Base-by-base conservation (phyloP, 352 stramenopile genomes). In the Phytophthora sojae region DNA sequence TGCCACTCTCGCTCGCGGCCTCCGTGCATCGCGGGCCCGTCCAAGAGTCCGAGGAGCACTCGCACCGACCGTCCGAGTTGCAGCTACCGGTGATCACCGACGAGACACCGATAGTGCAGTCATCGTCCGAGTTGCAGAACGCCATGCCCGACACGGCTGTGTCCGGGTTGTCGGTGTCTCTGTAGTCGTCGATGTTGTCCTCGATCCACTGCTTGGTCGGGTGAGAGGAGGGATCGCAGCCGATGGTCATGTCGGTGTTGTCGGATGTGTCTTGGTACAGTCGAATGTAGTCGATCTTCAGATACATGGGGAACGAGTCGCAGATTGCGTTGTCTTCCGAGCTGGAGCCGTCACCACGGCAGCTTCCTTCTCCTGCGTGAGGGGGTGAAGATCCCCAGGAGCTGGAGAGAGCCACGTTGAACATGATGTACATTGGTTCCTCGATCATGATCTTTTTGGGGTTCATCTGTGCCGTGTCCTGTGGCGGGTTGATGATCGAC, bases 381-480 rank as follows among this genome's bases (percentile, higher is more conserved):
- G 85, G 83, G 2, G 85, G 85, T 12, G 21, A 79, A 1, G 85
- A 71, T 8, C 83, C 82, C 96, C 95, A 98, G 12, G 90, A 87
- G 11, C 74, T 87, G 11, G 91, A 97, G 23, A 99, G 74, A 2
- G 96, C 96, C 14, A 96, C 97, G 82, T 98, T 99, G 61, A 99
- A 85, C 37, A 99, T 86, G 59, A 98, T 70, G 73, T 98, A 98
- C 84, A 97, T 97, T 0, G 96, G 96, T 70, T 99, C 96, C 37
- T 94, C 86, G 29, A 97, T 82, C 81, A 99, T 98, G 58, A 92
- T 90, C 79, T 83, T 97, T 79, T 77, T 89, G 61, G 83, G 92
- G 89, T 79, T 96, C 65, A 57, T 82, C 53, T 84, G 79, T 0
- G 50, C 58, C 0, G 49, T 53, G 53, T 93, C 79, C 47, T 93